phyloP scores from a whole-genome alignment of 192 early-diverging fungal genomes.

The Podochytrium sp. region DNA sequence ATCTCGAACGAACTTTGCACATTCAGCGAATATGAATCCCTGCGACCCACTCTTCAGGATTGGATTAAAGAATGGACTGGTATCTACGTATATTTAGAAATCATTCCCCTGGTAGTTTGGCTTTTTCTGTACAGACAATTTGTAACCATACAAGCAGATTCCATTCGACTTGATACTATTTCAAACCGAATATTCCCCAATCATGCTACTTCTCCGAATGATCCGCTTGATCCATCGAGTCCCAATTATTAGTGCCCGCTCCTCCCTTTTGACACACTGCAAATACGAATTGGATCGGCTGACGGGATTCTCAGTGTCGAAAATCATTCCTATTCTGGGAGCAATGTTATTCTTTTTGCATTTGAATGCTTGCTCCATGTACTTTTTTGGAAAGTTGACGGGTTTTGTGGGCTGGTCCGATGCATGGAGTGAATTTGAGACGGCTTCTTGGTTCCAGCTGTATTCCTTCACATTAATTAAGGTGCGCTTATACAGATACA shows the following conservation, averaged over 20 bases:
- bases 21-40: conserved; percentile 6
- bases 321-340: background rate
- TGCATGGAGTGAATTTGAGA: background rate
- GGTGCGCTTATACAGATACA: too few relatives aligned
- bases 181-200: background rate
- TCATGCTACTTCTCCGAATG: background rate
- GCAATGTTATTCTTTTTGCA: conserved; percentile 28
- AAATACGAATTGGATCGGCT: background rate
- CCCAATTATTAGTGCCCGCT: background rate
- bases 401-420: conserved; percentile 4
- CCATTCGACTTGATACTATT: conserved; percentile 6
- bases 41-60: background rate
- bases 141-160: background rate
- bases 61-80: conserved; percentile 13
- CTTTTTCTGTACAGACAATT: background rate
- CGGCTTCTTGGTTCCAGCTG: background rate
- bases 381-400: conserved; percentile 1
- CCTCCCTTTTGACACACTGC: background rate
- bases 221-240: background rate
- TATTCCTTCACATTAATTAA: conserved; percentile 16
- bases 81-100: background rate
- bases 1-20: background rate
- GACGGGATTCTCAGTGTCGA: conserved; percentile 1
- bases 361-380: conserved; percentile 31
- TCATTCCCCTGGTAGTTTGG: conserved; percentile 9